Evolutionary conservation across 2,329 filamentous ascomycete genomes (phyloP).

Genomic region (Exophiala sp.): DNA sequence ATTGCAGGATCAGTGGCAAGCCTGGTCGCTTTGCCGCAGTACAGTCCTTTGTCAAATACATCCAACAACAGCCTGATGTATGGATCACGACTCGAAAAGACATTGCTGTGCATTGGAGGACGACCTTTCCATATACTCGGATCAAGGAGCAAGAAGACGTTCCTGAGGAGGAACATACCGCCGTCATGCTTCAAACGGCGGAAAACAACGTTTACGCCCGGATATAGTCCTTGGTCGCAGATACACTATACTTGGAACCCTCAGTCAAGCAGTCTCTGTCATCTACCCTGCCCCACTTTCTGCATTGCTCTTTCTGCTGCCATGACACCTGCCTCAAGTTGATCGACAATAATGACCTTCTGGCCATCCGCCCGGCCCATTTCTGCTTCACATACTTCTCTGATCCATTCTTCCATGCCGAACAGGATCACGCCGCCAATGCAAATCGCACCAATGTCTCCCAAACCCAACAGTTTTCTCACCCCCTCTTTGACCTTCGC

Average conservation of each 20-base stretch:
- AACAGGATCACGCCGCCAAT: slow-evolving; percentile 10
- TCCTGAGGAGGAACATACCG: not conserved
- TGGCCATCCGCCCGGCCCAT: not conserved
- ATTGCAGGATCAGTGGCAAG: slow-evolving; percentile 52
- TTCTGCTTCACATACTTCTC: slow-evolving; percentile 1
- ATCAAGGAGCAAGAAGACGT: not conserved
- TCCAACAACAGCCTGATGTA: slow-evolving; percentile 45
- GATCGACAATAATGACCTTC: slow-evolving; percentile 2
- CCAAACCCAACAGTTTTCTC: not conserved
- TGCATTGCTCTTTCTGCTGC: not conserved
- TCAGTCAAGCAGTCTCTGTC: not conserved
- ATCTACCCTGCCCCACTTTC: not conserved
- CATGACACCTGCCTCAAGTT: slow-evolving; percentile 2
- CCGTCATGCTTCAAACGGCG: not conserved
- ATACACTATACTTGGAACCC: not conserved
- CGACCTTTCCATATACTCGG: slow-evolving; percentile 38
- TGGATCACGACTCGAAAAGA: slow-evolving; percentile 45
- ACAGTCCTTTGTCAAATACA: slow-evolving; percentile 41
- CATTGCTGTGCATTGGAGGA: slow-evolving; percentile 42
- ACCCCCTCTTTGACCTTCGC: not conserved
- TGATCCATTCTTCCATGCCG: slow-evolving; percentile 1
- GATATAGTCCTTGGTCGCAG: not conserved
- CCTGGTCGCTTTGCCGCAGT: slow-evolving; percentile 52
- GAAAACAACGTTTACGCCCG: slow-evolving; percentile 1
- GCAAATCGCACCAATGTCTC: slow-evolving; percentile 1